Evolutionary conservation across 768 basidiomycete genomes (phyloP), one percentile per base, ranked within the genome.

Genomic region (Pleurotus tuoliensis): DNA sequence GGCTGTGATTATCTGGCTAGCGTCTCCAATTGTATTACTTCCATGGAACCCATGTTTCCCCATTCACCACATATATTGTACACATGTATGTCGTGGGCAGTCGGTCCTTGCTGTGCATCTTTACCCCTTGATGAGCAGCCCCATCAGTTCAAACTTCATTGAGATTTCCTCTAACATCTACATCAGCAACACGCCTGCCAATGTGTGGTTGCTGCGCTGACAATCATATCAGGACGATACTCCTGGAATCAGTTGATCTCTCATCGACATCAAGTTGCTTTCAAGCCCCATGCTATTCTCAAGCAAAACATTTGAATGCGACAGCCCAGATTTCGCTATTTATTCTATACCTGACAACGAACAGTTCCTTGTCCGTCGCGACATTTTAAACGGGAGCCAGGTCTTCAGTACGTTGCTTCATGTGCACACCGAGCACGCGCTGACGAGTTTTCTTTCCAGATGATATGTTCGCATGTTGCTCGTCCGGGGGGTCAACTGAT

Each of bases 391-490:
- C 47, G 74, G 70, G 52, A 88, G 86, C 63, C 77, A 82, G 62
- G 79, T 88, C 57, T 89, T 90, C 62, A 72, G 87, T 87, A 69
- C 56, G 84, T 70, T 16, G 13, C 45, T 34, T 61, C 52, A 25
- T 20, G 49, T 61, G n/a, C 27, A 41, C 30, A 43, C 37, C 18
- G 20, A 55, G 47, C 55, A 52, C 50, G 53, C 30, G 60, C 38
- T 44, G 57, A 46, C 44, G 54, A 27, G 49, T 60, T 40, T 62
- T 27, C 22, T 15, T 58, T 64, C 9, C 65, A 88, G 87, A 77
- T 24, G 78, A 86, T 64, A 89, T 90, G 88, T 88, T 90, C 66
- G 69, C 74, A 22, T 79, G 79, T 59, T 87, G 86, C 50, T 53
- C 56, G 25, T 18, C 58, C 15, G 52, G 61, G 55, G 56, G 62